Evolutionary conservation across 306 rosid species (phyloP).

Genomic region (Ammopiptanthus mongolicus): DNA sequence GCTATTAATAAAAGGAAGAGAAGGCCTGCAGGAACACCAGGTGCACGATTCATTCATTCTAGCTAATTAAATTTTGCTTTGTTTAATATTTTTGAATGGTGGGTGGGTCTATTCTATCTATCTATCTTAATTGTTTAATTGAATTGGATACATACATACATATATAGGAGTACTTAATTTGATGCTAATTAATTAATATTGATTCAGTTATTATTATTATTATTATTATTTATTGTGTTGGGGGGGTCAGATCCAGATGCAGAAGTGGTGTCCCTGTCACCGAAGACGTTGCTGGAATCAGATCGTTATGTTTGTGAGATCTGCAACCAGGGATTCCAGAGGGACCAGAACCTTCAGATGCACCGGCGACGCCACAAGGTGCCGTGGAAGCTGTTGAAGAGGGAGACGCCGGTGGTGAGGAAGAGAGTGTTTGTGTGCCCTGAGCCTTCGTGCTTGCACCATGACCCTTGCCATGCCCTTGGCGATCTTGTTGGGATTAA

Average conservation of each 20-base stretch:
- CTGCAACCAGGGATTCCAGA: slow-evolving; percentile 98
- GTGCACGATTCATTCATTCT: slow-evolving; percentile 18
- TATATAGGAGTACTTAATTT: neutral
- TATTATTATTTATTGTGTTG: too few relatives aligned
- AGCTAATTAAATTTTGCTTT: too few relatives aligned
- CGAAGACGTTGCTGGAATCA: slow-evolving; percentile 87
- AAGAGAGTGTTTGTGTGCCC: slow-evolving; percentile 97
- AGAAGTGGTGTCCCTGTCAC: slow-evolving; percentile 95
- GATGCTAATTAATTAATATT: neutral
- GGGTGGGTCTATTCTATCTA: neutral
- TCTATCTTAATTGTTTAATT: neutral
- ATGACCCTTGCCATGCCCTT: slow-evolving; percentile 90
- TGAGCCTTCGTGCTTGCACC: slow-evolving; percentile 91
- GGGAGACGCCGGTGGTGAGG: slow-evolving; percentile 77
- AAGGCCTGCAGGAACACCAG: slow-evolving; percentile 99
- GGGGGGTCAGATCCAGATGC: slow-evolving; percentile 84
- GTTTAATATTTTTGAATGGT: neutral
- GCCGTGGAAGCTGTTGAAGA: slow-evolving; percentile 90
- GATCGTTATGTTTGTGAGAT: slow-evolving; percentile 99
- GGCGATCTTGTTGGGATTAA: slow-evolving; percentile 98
- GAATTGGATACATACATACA: too few relatives aligned
- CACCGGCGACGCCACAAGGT: slow-evolving; percentile 94
- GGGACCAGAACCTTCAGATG: slow-evolving; percentile 99
- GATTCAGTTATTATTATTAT: neutral
- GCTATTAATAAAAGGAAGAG: slow-evolving; percentile 68